Evolutionary conservation across 306 rosid genomes (phyloP).

Genomic region (Cucurbita ficifolia): DNA sequence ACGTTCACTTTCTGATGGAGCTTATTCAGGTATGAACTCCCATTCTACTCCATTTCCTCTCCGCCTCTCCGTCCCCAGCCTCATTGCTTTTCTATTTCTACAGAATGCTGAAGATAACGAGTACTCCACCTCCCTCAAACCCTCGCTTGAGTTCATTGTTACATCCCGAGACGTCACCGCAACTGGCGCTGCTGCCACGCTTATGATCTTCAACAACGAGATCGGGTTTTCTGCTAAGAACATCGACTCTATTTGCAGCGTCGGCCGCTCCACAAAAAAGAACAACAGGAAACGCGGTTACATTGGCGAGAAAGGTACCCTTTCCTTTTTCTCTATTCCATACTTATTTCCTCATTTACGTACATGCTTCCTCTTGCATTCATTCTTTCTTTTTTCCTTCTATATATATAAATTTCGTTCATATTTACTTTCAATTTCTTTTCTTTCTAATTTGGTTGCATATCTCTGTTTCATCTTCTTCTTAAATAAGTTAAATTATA

Average conservation of each 20-base stretch:
- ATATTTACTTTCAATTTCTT: too few relatives aligned
- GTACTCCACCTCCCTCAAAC: slow-evolving; percentile 28
- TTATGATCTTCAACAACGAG: slow-evolving; percentile 62
- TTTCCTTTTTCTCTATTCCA: too few relatives aligned
- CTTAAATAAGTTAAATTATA: too few relatives aligned
- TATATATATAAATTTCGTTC: too few relatives aligned
- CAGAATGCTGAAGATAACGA: slow-evolving; percentile 79
- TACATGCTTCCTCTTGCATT: too few relatives aligned
- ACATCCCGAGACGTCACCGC: slow-evolving; percentile 50
- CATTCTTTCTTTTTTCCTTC: too few relatives aligned
- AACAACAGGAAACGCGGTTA: slow-evolving; percentile 47
- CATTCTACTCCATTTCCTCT: too few relatives aligned
- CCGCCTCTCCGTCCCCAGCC: too few relatives aligned
- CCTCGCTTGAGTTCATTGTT: slow-evolving; percentile 49
- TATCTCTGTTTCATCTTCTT: too few relatives aligned
- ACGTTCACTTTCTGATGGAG: slow-evolving; percentile 71
- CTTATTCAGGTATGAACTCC: slow-evolving; percentile 39
- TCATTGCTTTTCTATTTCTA: too few relatives aligned
- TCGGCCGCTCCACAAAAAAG: slow-evolving; percentile 71
- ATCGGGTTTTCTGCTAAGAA: slow-evolving; percentile 43
- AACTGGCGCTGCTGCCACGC: slow-evolving; percentile 50
- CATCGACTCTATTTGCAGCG: slow-evolving; percentile 64
- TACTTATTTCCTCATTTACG: too few relatives aligned
- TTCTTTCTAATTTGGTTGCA: too few relatives aligned
- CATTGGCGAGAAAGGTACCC: slow-evolving; percentile 73